Percentiles rank a stretch among this genome's conserved stretches.
These are phyloP conservation scores for Melampsora larici-populina DNA, from an alignment of 1,284 basidiomycete species.

Conservation along the genomic window DNA sequence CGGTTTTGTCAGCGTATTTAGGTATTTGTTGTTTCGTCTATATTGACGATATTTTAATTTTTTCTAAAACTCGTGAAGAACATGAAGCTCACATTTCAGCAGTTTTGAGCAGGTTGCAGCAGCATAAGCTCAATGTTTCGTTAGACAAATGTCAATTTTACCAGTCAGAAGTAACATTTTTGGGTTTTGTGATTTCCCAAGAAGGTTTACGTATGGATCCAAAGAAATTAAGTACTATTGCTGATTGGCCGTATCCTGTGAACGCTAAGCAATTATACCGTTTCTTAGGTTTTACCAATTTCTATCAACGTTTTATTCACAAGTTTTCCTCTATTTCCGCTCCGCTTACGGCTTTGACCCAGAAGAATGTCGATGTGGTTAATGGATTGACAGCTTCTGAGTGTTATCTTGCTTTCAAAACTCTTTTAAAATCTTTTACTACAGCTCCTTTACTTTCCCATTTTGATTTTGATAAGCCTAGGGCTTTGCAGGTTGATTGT, in stretches of 20 bases:
- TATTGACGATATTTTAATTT: conserved; percentile 55
- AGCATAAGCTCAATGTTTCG: not conserved
- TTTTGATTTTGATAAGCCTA: conserved; percentile 13
- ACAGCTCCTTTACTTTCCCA: conserved; percentile 2
- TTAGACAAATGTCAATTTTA: conserved; percentile 14
- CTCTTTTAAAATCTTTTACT: not conserved
- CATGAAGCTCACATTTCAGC: conserved; percentile 10
- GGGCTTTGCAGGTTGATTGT: no score
- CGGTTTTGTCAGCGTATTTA: conserved; percentile 48
- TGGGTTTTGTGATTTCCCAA: not conserved
- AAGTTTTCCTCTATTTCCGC: no score
- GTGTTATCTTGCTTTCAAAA: not conserved
- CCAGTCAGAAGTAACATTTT: no score
- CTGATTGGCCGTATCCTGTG: conserved; percentile 7
- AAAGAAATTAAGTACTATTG: conserved; percentile 1
- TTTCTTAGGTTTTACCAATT: no score
- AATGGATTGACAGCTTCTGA: not conserved
- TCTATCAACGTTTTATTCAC: no score
- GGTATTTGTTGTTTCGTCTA: conserved; percentile 49
- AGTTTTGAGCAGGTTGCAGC: not conserved
- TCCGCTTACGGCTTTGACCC: no score
- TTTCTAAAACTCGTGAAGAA: conserved; percentile 53
- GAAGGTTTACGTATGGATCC: conserved; percentile 2
- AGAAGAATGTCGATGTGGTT: not conserved
- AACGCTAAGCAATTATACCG: no score